Evolutionary conservation across 225 moss, liverwort and hornwort species (phyloP).

Genomic region (Sphagnum contortum): DNA sequence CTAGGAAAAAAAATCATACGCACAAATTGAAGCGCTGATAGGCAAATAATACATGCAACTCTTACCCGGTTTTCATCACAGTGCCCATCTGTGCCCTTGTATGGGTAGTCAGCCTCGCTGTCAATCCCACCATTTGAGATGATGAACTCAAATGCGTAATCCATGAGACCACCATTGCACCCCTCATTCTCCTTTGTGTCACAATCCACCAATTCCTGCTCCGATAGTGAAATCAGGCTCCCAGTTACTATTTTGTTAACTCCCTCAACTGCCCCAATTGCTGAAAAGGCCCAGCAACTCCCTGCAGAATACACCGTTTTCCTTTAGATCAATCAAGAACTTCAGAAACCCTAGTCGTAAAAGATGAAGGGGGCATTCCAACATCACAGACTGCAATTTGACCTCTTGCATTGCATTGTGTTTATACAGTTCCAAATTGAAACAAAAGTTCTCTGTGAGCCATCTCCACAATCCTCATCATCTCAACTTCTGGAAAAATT

Average conservation of each 20-base stretch:
- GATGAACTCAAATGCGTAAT: constrained; percentile 71
- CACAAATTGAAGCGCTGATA: too few species aligned
- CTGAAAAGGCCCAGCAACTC: constrained; percentile 92
- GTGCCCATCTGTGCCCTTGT: constrained; percentile 37
- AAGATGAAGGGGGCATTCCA: neutral
- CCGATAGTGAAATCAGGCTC: constrained; percentile 50
- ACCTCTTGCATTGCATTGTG: neutral
- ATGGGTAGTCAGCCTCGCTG: constrained; percentile 67
- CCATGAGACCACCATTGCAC: constrained; percentile 82
- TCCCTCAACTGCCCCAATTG: constrained; percentile 69
- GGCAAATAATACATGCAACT: neutral
- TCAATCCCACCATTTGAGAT: constrained; percentile 74
- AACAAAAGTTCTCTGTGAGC: too few species aligned
- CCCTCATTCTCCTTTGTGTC: constrained; percentile 56
- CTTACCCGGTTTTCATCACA: constrained; percentile 67
- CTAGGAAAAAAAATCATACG: too few species aligned
- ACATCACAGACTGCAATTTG: neutral
- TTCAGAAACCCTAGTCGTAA: neutral
- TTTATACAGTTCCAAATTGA: too few species aligned
- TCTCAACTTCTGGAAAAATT: neutral
- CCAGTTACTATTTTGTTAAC: constrained; percentile 65
- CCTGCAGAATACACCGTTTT: constrained; percentile 19
- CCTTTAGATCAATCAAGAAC: neutral
- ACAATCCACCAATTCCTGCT: constrained; percentile 85
- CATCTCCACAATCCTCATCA: neutral